Evolutionary conservation across 805 yeast genomes (phyloP).

Genomic region (Wickerhamomyces ciferrii): DNA sequence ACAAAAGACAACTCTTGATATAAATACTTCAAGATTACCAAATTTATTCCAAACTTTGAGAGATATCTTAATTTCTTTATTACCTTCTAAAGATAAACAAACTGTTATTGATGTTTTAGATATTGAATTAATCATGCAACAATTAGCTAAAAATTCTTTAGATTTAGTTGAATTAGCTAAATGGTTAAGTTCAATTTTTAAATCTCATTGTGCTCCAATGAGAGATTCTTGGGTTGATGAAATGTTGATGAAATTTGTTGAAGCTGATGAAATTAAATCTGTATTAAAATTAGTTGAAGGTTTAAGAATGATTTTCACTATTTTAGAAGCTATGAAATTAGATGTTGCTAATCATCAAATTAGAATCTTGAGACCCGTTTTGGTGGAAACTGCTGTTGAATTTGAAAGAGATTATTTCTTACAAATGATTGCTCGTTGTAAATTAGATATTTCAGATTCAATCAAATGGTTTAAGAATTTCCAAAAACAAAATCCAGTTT

Average conservation of each 20-base stretch:
- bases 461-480: constrained; percentile 19
- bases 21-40: constrained; percentile 37
- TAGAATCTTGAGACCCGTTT: constrained; percentile 74
- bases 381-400: constrained; percentile 81
- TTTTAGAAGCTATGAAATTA: constrained; percentile 89
- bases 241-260: constrained; percentile 46
- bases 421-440: constrained; percentile 54
- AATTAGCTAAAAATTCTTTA: constrained; percentile 62
- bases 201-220: constrained; percentile 94
- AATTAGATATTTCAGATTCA: constrained; percentile 22
- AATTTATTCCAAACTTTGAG: constrained; percentile 72
- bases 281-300: constrained; percentile 62
- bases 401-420: constrained; percentile 80
- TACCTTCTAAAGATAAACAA: constrained; percentile 71
- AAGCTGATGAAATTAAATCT: constrained; percentile 28
- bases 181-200: constrained; percentile 75
- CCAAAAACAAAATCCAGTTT: constrained; percentile 6
- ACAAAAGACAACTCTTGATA: constrained; percentile 19
- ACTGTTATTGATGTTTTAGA: constrained; percentile 71
- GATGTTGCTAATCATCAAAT: constrained; percentile 96
- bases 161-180: constrained; percentile 65
- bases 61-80: constrained; percentile 66
- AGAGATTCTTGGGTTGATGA: constrained; percentile 85
- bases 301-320: constrained; percentile 68
- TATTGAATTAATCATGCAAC: constrained; percentile 70